Evolutionary conservation across 1,284 basidiomycete species (phyloP).

Genomic region (Porphyrellus sp.): DNA sequence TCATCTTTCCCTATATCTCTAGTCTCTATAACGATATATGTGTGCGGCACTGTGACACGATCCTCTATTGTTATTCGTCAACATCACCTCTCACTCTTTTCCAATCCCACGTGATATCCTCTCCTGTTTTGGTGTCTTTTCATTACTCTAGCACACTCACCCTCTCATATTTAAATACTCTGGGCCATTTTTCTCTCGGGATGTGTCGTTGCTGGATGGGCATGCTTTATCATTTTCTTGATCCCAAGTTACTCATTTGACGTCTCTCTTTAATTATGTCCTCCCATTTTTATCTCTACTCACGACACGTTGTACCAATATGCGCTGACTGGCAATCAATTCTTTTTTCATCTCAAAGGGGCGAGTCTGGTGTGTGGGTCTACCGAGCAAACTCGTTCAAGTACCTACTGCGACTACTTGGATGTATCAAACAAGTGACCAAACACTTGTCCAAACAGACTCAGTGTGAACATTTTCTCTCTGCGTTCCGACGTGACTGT

Average conservation of each 20-base stretch:
- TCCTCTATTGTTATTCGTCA: background rate
- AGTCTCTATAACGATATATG: constrained; percentile 13
- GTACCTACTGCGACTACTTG: no score
- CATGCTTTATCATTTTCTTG: background rate
- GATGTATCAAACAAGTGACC: no score
- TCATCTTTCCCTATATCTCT: constrained; percentile 8
- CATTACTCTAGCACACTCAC: background rate
- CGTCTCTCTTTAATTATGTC: background rate
- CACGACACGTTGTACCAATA: background rate
- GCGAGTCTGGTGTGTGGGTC: no score
- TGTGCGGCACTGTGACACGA: constrained; percentile 6
- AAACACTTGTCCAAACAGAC: no score
- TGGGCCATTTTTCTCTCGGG: background rate
- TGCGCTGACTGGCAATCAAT: background rate
- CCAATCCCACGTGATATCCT: background rate
- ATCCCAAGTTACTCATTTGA: background rate
- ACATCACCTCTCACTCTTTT: background rate
- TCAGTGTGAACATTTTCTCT: no score
- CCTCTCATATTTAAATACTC: background rate
- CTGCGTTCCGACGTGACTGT: no score
- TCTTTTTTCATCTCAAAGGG: no score
- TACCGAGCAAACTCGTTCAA: no score
- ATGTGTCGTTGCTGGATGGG: background rate
- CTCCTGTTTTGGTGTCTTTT: background rate
- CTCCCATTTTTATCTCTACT: background rate